Evolutionary conservation across 768 basidiomycete species (phyloP).

Genomic region (Agaricus bisporus): DNA sequence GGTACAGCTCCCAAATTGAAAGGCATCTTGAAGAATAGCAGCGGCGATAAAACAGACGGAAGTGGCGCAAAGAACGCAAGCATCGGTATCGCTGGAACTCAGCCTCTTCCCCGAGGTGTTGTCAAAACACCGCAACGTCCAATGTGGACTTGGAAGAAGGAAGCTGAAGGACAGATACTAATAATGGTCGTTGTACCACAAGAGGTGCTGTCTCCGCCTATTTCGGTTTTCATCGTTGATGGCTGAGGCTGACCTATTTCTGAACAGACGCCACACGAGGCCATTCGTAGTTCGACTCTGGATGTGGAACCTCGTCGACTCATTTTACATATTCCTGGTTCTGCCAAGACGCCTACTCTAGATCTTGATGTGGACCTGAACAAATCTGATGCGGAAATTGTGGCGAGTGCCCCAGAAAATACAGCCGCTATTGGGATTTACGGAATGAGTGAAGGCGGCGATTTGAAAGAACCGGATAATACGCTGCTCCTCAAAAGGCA

Average conservation of each 20-base stretch:
- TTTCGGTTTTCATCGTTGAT: neutral
- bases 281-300: slow-evolving; percentile 43
- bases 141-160: slow-evolving; percentile 51
- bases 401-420: slow-evolving; percentile 10
- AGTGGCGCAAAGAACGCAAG: slow-evolving; percentile 15
- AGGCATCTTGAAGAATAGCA: slow-evolving; percentile 37
- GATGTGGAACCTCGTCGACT: slow-evolving; percentile 63
- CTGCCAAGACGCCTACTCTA: slow-evolving; percentile 18
- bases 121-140: slow-evolving; percentile 3
- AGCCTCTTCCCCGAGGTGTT: neutral
- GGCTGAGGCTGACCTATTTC: neutral
- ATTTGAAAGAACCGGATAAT: slow-evolving; percentile 24
- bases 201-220: slow-evolving; percentile 36
- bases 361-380: slow-evolving; percentile 53
- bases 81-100: neutral
- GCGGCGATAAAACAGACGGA: neutral
- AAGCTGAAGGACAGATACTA: slow-evolving; percentile 30
- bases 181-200: slow-evolving; percentile 49
- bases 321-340: slow-evolving; percentile 41
- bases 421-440: slow-evolving; percentile 1
- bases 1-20: slow-evolving; percentile 21
- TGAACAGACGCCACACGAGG: slow-evolving; percentile 35
- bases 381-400: slow-evolving; percentile 51
- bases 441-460: slow-evolving; percentile 11
- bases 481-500: slow-evolving; percentile 49